Evolutionary conservation across 495 filamentous ascomycete species (phyloP), one percentile per base, ranked within the genome.

Genomic region (Bathelium albidoporum): DNA sequence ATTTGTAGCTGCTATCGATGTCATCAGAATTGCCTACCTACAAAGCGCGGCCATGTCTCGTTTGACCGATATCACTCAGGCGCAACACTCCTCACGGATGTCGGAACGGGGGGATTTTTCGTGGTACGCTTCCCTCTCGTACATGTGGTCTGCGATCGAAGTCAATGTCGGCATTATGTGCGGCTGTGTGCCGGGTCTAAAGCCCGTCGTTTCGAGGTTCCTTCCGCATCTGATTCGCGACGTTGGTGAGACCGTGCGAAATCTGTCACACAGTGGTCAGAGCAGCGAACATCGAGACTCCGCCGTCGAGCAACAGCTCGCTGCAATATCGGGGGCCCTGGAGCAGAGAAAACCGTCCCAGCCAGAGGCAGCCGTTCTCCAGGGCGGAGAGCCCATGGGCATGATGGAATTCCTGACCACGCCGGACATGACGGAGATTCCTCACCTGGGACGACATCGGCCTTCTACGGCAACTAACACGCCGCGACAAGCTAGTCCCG

Each of bases 141-240:
- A 95, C 71, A 67, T 61, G 63, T 97, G 91, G 91, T 92, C 88
- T 20, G 89, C 86, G 10, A 83, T 97, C 64, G 91, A 96, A 73
- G 90, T 96, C 73, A 91, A 95, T 68, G 79, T 91, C 9, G 91
- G 91, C 9, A 89, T 96, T 62, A 87, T 92, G 45, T 94, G 89
- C 64, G 91, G 85, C 58, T 96, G 90, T 68, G 86, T 95, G 31
- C 92, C 91, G 16, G 92, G 88, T 22, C 76, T 96, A 65, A 97
- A 96, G 69, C 92, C 92, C 16, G 79, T 97, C 20, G 84, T 90
- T 62, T 83, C 89, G 49, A 83, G 83, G 11, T 81, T 94, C 58
- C 72, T 93, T 26, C 92, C 92, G 3, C 79, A 83, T 49, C 79
- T 94, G 76, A 79, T 94, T 36, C 79, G 79, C 28, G 79, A 81